Conservation (phyloP, 345 rosid species). For the Rhizophora apiculata region DNA sequence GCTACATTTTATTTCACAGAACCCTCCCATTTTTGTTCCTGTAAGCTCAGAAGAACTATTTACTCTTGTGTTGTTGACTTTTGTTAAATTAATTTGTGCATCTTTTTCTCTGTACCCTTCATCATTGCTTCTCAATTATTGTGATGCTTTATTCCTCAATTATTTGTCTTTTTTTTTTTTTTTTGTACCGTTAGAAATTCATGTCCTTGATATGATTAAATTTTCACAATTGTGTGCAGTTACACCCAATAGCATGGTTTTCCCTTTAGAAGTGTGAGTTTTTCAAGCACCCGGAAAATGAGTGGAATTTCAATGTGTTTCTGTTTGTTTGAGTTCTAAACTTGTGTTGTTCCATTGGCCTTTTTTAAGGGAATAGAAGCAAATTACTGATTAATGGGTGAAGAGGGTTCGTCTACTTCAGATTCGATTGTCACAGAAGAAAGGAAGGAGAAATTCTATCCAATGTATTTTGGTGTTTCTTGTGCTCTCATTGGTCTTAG, state of each 20-base stretch:
- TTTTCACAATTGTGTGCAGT: neutral
- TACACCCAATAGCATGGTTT: neutral
- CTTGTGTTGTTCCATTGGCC: constrained; percentile 15
- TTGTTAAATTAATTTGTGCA: neutral
- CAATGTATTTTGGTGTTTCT: constrained; percentile 65
- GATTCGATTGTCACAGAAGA: constrained; percentile 26
- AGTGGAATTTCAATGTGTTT: neutral
- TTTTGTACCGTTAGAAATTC: neutral
- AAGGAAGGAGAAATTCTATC: constrained; percentile 41
- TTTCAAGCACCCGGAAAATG: neutral
- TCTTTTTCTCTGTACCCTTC: neutral
- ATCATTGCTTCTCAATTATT: constrained; percentile 27
- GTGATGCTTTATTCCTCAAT: constrained; percentile 26
- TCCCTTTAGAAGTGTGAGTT: neutral
- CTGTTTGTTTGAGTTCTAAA: constrained; percentile 3
- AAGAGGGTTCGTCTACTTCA: constrained; percentile 27
- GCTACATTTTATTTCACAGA: constrained; percentile 1
- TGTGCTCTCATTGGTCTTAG: constrained; percentile 58
- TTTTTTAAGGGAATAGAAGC: constrained; percentile 28
- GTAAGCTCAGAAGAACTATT: constrained; percentile 21
- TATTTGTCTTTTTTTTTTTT: constrained; percentile 12
- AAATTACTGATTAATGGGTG: constrained; percentile 39
- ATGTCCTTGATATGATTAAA: neutral
- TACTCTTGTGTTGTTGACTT: neutral
- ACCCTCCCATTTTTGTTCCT: constrained; percentile 2